phyloP scores from a whole-genome alignment of 768 basidiomycete genomes.

The Chalciporus sphaerocephalus region DNA sequence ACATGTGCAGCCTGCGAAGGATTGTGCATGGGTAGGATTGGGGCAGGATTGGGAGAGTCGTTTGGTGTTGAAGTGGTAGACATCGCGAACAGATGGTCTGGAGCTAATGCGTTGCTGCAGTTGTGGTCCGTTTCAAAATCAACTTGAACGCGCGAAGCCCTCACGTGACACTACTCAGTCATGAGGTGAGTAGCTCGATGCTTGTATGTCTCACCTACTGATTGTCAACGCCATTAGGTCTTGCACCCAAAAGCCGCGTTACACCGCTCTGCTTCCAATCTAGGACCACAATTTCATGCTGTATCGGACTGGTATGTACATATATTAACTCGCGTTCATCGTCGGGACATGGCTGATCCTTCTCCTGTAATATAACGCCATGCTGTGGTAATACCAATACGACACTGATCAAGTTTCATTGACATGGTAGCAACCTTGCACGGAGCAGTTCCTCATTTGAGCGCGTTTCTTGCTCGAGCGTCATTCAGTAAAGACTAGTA shows the following conservation, averaged over 20 bases:
- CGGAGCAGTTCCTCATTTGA: too few relatives aligned
- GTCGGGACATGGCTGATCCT: too few relatives aligned
- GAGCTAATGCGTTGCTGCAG: background rate
- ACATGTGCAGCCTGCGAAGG: slow-evolving; percentile 76
- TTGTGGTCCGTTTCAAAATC: slow-evolving; percentile 6
- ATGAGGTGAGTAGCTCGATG: background rate
- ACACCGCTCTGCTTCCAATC: slow-evolving; percentile 4
- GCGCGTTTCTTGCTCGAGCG: background rate
- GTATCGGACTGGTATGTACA: slow-evolving; percentile 1
- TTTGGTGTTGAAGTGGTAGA: slow-evolving; percentile 53
- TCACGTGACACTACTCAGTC: slow-evolving; percentile 26
- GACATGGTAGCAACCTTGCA: background rate
- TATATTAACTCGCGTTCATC: too few relatives aligned
- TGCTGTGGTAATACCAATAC: too few relatives aligned
- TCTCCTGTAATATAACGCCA: too few relatives aligned
- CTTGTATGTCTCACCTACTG: background rate
- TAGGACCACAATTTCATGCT: background rate
- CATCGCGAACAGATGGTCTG: slow-evolving; percentile 38
- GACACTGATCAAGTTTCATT: too few relatives aligned
- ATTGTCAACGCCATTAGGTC: background rate
- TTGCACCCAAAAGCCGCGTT: slow-evolving; percentile 9
- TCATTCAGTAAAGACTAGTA: background rate
- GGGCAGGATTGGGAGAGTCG: slow-evolving; percentile 58
- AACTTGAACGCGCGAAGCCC: slow-evolving; percentile 26
- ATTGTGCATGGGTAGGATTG: slow-evolving; percentile 82